Evolutionary conservation across 805 yeast genomes (phyloP).

Genomic region (Yarrowia sp.): DNA sequence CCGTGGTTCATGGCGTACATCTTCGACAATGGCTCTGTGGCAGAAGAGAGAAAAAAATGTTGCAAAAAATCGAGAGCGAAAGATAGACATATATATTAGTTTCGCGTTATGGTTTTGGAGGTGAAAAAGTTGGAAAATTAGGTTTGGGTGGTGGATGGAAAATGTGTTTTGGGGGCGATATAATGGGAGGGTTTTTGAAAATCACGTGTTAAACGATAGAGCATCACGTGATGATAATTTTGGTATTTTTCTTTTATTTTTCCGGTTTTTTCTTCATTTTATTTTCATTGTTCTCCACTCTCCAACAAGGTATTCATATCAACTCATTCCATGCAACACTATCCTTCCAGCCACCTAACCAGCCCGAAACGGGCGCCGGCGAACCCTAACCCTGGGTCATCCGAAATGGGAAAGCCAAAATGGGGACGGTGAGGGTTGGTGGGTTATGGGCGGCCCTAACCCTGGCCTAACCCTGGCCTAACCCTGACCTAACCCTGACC

Average conservation of each 20-base stretch:
- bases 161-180: background rate
- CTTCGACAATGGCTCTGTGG: background rate
- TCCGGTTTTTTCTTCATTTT: background rate
- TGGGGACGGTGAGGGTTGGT: background rate
- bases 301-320: too few species aligned
- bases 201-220: too few species aligned
- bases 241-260: background rate
- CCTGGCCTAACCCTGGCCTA: background rate
- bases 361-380: conserved; percentile 2
- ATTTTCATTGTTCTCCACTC: background rate
- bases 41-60: too few species aligned
- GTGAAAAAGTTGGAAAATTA: background rate
- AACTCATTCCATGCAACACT: conserved; percentile 9
- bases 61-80: background rate
- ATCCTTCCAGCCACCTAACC: conserved; percentile 26
- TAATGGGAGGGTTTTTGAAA: background rate
- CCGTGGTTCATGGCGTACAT: conserved; percentile 35
- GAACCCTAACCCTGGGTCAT: conserved; percentile 4
- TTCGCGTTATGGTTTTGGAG: conserved; percentile 24
- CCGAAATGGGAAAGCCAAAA: too few species aligned
- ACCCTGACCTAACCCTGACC: background rate
- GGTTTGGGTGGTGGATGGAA: background rate
- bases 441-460: background rate
- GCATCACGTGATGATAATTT: too few species aligned
- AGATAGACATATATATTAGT: conserved; percentile 30